Percentiles rank a stretch among this genome's conserved stretches.
Evolutionary conservation across 1,284 basidiomycete species (phyloP).

Genomic region (Mycosarcoma maydis): DNA sequence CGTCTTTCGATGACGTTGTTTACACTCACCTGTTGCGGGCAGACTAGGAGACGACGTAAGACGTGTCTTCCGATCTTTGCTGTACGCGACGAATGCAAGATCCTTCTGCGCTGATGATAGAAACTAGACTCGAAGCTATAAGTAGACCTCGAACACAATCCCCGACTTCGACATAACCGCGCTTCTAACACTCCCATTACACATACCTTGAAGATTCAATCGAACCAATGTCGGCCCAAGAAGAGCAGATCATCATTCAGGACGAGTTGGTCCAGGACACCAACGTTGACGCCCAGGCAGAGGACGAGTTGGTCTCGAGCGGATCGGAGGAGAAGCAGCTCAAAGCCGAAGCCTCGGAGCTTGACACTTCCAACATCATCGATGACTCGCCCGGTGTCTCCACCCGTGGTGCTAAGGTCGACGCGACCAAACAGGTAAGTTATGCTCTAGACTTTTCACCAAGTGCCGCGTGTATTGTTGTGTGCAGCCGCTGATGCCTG

Average conservation of each 20-base stretch:
- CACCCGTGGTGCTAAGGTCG: slow-evolving; percentile 49
- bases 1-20: slow-evolving; percentile 13
- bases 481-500: neutral
- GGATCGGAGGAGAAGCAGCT: slow-evolving; percentile 41
- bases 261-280: slow-evolving; percentile 42
- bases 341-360: slow-evolving; percentile 32
- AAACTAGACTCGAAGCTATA: slow-evolving; percentile 13
- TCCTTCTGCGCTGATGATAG: too few relatives aligned
- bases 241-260: slow-evolving; percentile 44
- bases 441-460: too few relatives aligned
- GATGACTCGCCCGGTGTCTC: slow-evolving; percentile 46
- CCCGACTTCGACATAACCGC: too few relatives aligned
- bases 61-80: slow-evolving; percentile 23
- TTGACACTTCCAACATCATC: slow-evolving; percentile 52
- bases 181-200: too few relatives aligned
- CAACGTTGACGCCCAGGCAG: slow-evolving; percentile 49
- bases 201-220: slow-evolving; percentile 2
- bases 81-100: neutral
- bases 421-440: slow-evolving; percentile 50
- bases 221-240: slow-evolving; percentile 33
- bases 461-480: too few relatives aligned
- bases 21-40: too few relatives aligned
- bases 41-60: too few relatives aligned
- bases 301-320: slow-evolving; percentile 33
- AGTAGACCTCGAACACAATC: neutral